Percentiles rank a stretch among this genome's conserved stretches.
phyloP scores from a whole-genome alignment of 2,329 filamentous ascomycete genomes.

The Beauveria bassiana region DNA sequence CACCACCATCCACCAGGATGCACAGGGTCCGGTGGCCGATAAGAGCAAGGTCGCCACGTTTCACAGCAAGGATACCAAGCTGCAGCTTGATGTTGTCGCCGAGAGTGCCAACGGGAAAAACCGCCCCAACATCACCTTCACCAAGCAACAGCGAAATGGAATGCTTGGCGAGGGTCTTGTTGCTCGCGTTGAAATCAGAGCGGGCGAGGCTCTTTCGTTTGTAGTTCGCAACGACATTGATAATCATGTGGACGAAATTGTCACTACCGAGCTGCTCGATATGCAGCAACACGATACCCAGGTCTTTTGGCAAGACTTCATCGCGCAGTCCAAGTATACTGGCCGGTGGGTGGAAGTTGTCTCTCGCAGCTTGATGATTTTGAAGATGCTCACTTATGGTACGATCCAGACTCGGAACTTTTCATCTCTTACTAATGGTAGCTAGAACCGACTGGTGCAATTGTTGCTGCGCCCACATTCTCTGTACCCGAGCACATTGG shows the following conservation, averaged over 20 bases:
- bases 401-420: not conserved
- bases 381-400: slow-evolving; percentile 67
- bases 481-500: slow-evolving; percentile 69
- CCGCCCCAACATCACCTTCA: slow-evolving; percentile 48
- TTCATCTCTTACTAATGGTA: not conserved
- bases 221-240: slow-evolving; percentile 56
- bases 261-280: slow-evolving; percentile 52
- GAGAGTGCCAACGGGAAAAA: slow-evolving; percentile 39
- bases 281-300: slow-evolving; percentile 61
- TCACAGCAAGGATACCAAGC: slow-evolving; percentile 46
- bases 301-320: slow-evolving; percentile 67
- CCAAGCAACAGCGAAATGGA: slow-evolving; percentile 41
- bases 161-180: slow-evolving; percentile 56
- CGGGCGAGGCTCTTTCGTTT: slow-evolving; percentile 63
- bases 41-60: slow-evolving; percentile 57
- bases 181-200: slow-evolving; percentile 49
- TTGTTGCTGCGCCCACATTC: slow-evolving; percentile 69
- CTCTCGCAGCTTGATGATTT: slow-evolving; percentile 60
- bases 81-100: slow-evolving; percentile 62
- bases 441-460: slow-evolving; percentile 65
- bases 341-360: slow-evolving; percentile 69
- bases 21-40: slow-evolving; percentile 29
- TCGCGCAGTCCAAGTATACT: slow-evolving; percentile 60
- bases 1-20: slow-evolving; percentile 44
- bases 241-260: slow-evolving; percentile 47